Conservation (phyloP, 78 protist species). For the Dictyostelium capitatum region DNA sequence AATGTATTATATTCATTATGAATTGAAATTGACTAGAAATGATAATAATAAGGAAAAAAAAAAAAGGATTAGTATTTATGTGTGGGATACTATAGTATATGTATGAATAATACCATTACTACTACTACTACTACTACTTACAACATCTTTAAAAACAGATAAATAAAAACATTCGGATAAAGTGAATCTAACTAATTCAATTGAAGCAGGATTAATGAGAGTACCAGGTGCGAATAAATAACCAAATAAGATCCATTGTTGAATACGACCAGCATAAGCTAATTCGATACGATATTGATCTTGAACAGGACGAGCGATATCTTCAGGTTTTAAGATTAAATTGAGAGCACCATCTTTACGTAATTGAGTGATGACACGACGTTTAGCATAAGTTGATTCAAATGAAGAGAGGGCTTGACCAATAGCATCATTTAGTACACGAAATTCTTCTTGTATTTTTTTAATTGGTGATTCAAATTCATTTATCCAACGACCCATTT, state of each 20-base stretch:
- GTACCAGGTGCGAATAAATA: conserved; percentile 62
- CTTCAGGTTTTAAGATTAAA: conserved; percentile 81
- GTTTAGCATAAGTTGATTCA: conserved; percentile 40
- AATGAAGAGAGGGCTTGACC: conserved; percentile 37
- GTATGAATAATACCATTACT: too few species aligned
- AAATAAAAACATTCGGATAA: conserved; percentile 71
- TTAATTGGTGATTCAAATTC: conserved; percentile 53
- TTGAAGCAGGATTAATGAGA: conserved; percentile 6
- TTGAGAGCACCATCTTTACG: conserved; percentile 80
- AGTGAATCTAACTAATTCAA: conserved; percentile 57
- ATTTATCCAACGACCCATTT: conserved; percentile 25
- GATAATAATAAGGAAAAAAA: not conserved
- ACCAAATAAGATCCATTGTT: conserved; percentile 79
- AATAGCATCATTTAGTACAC: conserved; percentile 73
- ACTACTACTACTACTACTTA: too few species aligned
- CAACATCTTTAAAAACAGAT: conserved; percentile 61
- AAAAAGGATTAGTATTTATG: not conserved
- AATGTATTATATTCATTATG: conserved; percentile 51
- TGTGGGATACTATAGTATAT: not conserved
- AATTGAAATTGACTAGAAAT: conserved; percentile 28
- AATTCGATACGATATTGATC: conserved; percentile 72
- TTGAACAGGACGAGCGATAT: conserved; percentile 80
- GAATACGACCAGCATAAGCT: conserved; percentile 51
- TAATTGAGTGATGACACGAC: conserved; percentile 60
- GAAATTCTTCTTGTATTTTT: conserved; percentile 77